Evolutionary conservation across 371 early-diverging fungal genomes (phyloP).

Genomic region (Coemansia sp.): DNA sequence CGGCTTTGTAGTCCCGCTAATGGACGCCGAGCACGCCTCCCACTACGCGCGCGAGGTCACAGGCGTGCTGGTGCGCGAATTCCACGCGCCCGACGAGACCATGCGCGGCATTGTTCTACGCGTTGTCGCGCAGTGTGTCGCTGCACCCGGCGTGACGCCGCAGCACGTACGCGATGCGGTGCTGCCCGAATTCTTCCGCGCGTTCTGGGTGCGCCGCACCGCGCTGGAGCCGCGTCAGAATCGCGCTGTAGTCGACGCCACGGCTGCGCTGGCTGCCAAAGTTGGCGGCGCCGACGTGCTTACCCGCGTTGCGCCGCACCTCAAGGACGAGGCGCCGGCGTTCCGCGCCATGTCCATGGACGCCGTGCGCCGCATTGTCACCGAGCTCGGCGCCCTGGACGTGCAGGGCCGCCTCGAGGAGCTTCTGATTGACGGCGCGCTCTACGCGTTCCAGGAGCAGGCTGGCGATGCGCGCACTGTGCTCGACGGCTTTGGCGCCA

Average conservation of each 20-base stretch:
- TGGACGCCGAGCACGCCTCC: constrained; percentile 94
- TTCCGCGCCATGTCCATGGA: constrained; percentile 98
- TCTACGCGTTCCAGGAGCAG: constrained; percentile 98
- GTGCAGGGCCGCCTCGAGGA: constrained; percentile 90
- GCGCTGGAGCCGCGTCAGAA: constrained; percentile 93
- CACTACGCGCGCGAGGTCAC: constrained; percentile 92
- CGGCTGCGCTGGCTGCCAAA: constrained; percentile 90
- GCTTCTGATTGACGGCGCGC: constrained; percentile 89
- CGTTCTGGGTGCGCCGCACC: constrained; percentile 98
- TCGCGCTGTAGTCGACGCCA: constrained; percentile 92
- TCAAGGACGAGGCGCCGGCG: constrained; percentile 95
- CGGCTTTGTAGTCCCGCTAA: constrained; percentile 95
- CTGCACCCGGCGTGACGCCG: constrained; percentile 89
- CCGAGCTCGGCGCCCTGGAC: constrained; percentile 83
- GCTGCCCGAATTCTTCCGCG: constrained; percentile 90
- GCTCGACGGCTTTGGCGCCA: constrained; percentile 94
- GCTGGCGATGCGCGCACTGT: constrained; percentile 80
- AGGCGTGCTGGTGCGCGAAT: constrained; percentile 90
- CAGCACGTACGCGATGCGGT: constrained; percentile 85
- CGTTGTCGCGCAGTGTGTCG: constrained; percentile 94
- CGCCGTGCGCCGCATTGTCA: constrained; percentile 81
- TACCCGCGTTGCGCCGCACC: constrained; percentile 76
- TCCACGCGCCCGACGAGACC: constrained; percentile 96
- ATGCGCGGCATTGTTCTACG: constrained; percentile 98
- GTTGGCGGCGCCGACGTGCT: constrained; percentile 92